Conservation (phyloP, 768 basidiomycete genomes). For the Austroboletus festivus region DNA sequence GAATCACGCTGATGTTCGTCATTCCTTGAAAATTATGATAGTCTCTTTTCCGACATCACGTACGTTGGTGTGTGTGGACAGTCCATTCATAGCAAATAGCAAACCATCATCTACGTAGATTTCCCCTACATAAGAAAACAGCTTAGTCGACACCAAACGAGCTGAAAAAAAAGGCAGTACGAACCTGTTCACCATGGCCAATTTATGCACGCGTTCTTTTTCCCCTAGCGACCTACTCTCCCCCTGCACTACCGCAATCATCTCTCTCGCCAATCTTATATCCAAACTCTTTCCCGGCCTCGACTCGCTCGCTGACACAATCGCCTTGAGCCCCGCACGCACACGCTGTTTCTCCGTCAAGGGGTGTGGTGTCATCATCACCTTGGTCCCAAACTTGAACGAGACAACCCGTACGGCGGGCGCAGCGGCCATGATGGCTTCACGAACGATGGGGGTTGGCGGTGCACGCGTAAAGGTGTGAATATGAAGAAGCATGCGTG, state of each 20-base stretch:
- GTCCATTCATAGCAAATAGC: background rate
- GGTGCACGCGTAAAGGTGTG: conserved; percentile 71
- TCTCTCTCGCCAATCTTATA: conserved; percentile 75
- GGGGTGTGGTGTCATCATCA: conserved; percentile 61
- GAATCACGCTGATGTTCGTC: too few species aligned
- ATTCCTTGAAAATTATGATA: too few species aligned
- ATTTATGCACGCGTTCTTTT: conserved; percentile 60
- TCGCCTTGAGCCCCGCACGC: conserved; percentile 66
- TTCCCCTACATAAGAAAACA: conserved; percentile 22
- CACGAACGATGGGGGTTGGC: conserved; percentile 75
- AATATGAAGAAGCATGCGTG: conserved; percentile 65
- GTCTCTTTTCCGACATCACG: too few species aligned
- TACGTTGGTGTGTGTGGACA: too few species aligned
- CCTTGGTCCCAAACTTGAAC: conserved; percentile 63
- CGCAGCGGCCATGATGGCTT: conserved; percentile 64
- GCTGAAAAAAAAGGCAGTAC: conserved; percentile 25
- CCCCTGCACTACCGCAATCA: conserved; percentile 67
- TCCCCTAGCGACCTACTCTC: conserved; percentile 55
- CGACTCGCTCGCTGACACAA: conserved; percentile 59
- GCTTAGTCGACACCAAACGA: conserved; percentile 1
- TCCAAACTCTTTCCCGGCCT: conserved; percentile 56
- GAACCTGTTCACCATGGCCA: conserved; percentile 77
- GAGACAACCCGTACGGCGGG: conserved; percentile 67
- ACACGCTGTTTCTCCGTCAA: conserved; percentile 80
- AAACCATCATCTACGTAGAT: conserved; percentile 16